These are phyloP conservation scores for Kwoniella heveanensis DNA, from an alignment of 768 basidiomycete species.

Conservation along the genomic window DNA sequence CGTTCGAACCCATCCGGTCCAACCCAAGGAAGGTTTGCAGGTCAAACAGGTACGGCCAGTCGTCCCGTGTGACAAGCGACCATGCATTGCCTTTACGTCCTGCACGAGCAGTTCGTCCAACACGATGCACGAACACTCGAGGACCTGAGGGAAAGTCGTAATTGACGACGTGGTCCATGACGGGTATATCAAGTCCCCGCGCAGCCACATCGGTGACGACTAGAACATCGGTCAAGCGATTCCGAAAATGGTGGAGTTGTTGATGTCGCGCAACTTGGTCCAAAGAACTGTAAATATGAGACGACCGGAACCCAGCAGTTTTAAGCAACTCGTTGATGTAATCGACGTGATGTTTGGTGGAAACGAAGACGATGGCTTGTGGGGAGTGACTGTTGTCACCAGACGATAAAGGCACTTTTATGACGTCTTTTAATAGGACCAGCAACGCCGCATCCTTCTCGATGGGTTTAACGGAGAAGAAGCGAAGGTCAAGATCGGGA, in stretches of 20 bases:
- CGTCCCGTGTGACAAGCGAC: conserved; percentile 83
- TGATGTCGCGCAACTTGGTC: conserved; percentile 85
- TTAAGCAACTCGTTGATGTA: conserved; percentile 78
- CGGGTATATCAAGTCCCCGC: conserved; percentile 94
- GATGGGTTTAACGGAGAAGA: conserved; percentile 85
- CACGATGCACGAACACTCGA: conserved; percentile 91
- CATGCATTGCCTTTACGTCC: conserved; percentile 95
- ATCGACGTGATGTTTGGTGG: conserved; percentile 98
- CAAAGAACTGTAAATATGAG: conserved; percentile 92
- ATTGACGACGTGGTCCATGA: conserved; percentile 94
- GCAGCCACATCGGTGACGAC: conserved; percentile 99
- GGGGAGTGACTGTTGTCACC: conserved; percentile 14
- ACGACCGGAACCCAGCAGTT: conserved; percentile 81
- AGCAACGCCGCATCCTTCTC: conserved; percentile 94
- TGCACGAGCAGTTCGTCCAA: conserved; percentile 93
- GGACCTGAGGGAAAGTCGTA: conserved; percentile 97
- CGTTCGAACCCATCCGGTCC: conserved; percentile 61
- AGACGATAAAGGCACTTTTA: conserved; percentile 51
- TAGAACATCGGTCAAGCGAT: conserved; percentile 74
- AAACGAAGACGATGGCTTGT: conserved; percentile 91
- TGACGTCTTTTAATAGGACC: conserved; percentile 79
- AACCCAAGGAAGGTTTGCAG: conserved; percentile 80
- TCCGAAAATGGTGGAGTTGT: conserved; percentile 89
- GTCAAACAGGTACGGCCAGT: conserved; percentile 88
- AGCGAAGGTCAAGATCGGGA: conserved; percentile 87